Conservation (phyloP, 208 protist species). For the Wallacemonas sp. region DNA sequence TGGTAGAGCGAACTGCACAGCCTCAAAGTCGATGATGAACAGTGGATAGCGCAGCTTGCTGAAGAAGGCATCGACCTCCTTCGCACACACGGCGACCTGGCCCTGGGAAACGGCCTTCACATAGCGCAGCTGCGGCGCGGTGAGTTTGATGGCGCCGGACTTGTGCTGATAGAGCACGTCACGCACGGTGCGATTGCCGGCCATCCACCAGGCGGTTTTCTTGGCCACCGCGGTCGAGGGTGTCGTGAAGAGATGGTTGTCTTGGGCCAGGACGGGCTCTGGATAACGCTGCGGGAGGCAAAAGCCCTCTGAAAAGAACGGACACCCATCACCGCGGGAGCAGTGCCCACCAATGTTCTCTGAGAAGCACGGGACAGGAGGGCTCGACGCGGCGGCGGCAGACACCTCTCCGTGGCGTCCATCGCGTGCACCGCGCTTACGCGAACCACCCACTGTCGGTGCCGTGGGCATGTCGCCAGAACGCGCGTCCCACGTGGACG, state of each 20-base stretch:
- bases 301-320: conserved; percentile 82
- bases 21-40: conserved; percentile 91
- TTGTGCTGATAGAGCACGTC: conserved; percentile 71
- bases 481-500: conserved; percentile 20
- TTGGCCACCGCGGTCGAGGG: conserved; percentile 64
- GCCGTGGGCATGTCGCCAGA: not conserved
- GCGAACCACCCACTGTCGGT: not conserved
- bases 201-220: conserved; percentile 78
- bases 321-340: conserved; percentile 65
- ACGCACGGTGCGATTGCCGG: conserved; percentile 68
- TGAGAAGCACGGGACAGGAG: conserved; percentile 41
- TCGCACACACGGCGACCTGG: conserved; percentile 64
- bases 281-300: conserved; percentile 77
- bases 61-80: conserved; percentile 82
- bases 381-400: not conserved
- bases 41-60: conserved; percentile 68
- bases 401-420: not conserved
- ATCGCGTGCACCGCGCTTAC: not conserved
- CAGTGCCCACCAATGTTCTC: conserved; percentile 68
- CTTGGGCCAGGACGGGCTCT: conserved; percentile 41
- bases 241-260: conserved; percentile 90
- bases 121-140: conserved; percentile 80
- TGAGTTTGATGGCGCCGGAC: conserved; percentile 60
- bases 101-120: conserved; percentile 62
- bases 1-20: conserved; percentile 83